Percentiles rank a stretch among this genome's conserved stretches.
These are phyloP conservation scores for Pulveroboletus sp. DNA, from an alignment of 768 basidiomycete species.

Conservation along the genomic window DNA sequence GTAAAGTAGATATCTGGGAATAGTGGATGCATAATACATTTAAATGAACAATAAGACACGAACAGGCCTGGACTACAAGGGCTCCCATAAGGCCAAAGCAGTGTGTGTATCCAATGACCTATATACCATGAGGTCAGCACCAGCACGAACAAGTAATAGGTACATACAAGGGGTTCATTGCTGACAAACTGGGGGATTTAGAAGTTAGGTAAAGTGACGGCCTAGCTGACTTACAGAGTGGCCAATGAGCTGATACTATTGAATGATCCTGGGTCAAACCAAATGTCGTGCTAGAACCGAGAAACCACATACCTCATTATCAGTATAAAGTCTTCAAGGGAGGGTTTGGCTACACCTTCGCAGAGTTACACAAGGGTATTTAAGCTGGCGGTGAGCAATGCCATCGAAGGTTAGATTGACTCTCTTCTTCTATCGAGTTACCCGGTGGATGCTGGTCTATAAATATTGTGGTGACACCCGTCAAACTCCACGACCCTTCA, in stretches of 20 bases:
- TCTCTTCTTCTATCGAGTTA: no score
- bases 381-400: neutral
- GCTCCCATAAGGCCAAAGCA: slow-evolving; percentile 14
- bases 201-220: no score
- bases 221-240: no score
- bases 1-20: slow-evolving; percentile 18
- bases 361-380: no score
- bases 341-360: neutral
- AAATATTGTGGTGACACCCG: no score
- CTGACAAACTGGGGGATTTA: neutral
- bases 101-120: slow-evolving; percentile 16
- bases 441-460: no score
- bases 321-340: neutral
- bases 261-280: neutral
- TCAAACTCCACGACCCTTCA: no score
- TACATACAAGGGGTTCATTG: slow-evolving; percentile 12
- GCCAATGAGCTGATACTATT: no score
- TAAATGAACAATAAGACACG: neutral
- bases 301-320: neutral
- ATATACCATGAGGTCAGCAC: neutral
- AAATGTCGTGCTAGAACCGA: no score
- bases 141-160: neutral
- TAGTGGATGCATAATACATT: neutral
- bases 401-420: no score
- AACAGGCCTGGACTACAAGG: slow-evolving; percentile 15